Conservation (phyloP, 2,329 filamentous ascomycete genomes). For the Epichloe coenophiala region DNA sequence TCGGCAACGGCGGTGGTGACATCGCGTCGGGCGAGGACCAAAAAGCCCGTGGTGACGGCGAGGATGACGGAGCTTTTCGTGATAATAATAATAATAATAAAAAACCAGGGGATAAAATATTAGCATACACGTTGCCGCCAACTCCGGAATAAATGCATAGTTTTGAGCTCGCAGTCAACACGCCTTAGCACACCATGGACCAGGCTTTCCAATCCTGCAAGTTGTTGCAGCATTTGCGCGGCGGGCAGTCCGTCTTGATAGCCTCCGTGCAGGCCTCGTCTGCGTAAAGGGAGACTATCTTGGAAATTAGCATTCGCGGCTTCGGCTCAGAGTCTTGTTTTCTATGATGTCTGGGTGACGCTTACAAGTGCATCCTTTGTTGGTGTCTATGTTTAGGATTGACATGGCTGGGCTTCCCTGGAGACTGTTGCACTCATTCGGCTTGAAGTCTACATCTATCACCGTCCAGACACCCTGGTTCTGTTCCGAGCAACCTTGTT, state of each 20-base stretch:
- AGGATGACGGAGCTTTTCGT: too few species aligned
- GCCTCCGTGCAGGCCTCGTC: constrained; percentile 3
- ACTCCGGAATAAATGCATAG: too few species aligned
- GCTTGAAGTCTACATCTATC: constrained; percentile 11
- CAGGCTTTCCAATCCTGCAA: constrained; percentile 1
- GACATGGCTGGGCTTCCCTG: constrained; percentile 6
- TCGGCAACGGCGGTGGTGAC: too few species aligned
- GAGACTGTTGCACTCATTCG: constrained; percentile 10
- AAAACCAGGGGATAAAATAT: too few species aligned
- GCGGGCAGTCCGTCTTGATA: not conserved
- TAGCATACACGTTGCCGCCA: too few species aligned
- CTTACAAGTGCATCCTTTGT: constrained; percentile 9
- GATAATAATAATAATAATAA: too few species aligned
- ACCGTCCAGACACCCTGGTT: constrained; percentile 16
- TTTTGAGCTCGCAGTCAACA: not conserved
- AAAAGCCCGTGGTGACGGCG: too few species aligned
- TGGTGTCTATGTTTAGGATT: constrained; percentile 7
- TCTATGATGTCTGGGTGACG: not conserved
- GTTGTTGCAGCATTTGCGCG: not conserved
- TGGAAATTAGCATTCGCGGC: not conserved
- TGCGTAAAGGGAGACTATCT: constrained; percentile 7
- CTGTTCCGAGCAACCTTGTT: constrained; percentile 6
- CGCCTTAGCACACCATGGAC: constrained; percentile 2
- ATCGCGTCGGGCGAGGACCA: too few species aligned
- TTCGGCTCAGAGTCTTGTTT: not conserved